Conservation (phyloP, 768 basidiomycete genomes). For the Kondoa subrosea region DNA sequence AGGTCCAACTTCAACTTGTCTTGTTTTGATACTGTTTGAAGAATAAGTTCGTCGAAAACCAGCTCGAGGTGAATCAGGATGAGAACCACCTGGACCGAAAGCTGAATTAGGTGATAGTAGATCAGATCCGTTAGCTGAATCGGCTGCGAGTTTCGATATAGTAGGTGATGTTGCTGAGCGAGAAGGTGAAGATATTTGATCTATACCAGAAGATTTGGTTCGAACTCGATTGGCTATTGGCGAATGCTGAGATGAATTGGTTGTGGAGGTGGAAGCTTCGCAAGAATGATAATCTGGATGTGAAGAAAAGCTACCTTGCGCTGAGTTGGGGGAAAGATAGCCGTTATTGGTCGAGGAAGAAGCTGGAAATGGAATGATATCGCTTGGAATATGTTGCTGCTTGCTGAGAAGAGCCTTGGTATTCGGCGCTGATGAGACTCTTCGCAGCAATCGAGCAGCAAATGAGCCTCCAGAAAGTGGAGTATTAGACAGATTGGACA, state of each 20-base stretch:
- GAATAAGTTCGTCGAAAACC: conserved; percentile 87
- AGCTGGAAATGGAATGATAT: conserved; percentile 26
- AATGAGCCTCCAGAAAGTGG: neutral
- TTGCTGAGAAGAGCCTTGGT: conserved; percentile 66
- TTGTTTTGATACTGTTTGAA: conserved; percentile 77
- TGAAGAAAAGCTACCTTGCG: conserved; percentile 43
- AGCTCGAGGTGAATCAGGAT: conserved; percentile 21
- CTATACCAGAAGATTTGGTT: conserved; percentile 10
- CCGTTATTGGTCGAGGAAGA: conserved; percentile 42
- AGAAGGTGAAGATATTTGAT: neutral
- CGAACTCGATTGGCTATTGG: conserved; percentile 16
- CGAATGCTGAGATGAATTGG: conserved; percentile 15
- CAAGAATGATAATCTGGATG: conserved; percentile 58
- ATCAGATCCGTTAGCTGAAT: neutral
- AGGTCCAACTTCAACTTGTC: conserved; percentile 79
- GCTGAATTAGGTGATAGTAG: conserved; percentile 8
- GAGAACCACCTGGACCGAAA: neutral
- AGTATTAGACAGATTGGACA: neutral
- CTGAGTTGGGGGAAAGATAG: conserved; percentile 25
- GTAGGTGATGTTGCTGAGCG: conserved; percentile 2
- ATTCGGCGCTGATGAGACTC: conserved; percentile 92
- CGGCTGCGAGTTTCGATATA: neutral
- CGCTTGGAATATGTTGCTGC: neutral
- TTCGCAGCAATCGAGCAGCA: conserved; percentile 54
- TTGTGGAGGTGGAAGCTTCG: conserved; percentile 12